These are phyloP conservation scores for Canavalia ensiformis DNA, from an alignment of 306 rosid genomes.

Conservation along the genomic window DNA sequence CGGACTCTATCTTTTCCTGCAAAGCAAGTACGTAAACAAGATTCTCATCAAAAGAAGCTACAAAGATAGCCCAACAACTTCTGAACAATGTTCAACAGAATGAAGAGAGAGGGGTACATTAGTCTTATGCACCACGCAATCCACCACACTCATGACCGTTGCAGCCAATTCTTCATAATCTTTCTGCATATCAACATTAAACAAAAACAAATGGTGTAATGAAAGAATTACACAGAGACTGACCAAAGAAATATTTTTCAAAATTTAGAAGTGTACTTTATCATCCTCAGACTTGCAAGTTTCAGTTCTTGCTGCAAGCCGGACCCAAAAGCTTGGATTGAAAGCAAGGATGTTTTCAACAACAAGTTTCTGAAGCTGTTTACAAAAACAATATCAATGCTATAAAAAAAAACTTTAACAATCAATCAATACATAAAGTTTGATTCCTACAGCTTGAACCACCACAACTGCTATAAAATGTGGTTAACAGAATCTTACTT, in stretches of 20 bases:
- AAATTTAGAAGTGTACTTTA: slow-evolving; percentile 70
- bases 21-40: slow-evolving; percentile 33
- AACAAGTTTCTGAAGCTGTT: slow-evolving; percentile 89
- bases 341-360: slow-evolving; percentile 89
- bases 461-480: slow-evolving; percentile 4
- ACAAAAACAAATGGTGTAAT: slow-evolving; percentile 27
- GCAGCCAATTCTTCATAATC: slow-evolving; percentile 94
- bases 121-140: slow-evolving; percentile 82
- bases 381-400: slow-evolving; percentile 39
- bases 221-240: slow-evolving; percentile 35
- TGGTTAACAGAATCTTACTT: slow-evolving; percentile 55
- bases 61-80: slow-evolving; percentile 31
- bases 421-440: slow-evolving; percentile 16
- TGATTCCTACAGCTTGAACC: background rate
- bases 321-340: slow-evolving; percentile 84
- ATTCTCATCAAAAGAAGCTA: slow-evolving; percentile 33
- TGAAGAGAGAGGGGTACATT: slow-evolving; percentile 60
- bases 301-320: slow-evolving; percentile 90
- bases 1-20: slow-evolving; percentile 91
- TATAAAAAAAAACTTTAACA: background rate
- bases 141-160: slow-evolving; percentile 80
- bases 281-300: slow-evolving; percentile 94
- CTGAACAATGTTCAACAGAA: background rate
- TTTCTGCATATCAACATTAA: slow-evolving; percentile 65
- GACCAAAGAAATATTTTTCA: slow-evolving; percentile 1